Evolutionary conservation across 2,329 filamentous ascomycete species (phyloP).

Genomic region (Calonectria henricotiae): DNA sequence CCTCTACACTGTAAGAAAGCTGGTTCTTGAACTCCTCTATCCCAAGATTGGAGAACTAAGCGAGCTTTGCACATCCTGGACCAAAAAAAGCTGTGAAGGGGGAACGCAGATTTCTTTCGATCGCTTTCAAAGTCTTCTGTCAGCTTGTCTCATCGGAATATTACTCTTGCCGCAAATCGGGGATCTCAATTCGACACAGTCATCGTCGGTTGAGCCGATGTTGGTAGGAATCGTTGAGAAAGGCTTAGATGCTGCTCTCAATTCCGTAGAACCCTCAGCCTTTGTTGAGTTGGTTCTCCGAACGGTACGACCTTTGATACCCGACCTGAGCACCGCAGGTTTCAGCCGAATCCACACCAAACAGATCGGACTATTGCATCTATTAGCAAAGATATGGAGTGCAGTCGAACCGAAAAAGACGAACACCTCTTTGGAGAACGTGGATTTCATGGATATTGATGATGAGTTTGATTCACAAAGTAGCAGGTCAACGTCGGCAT

Average conservation of each 20-base stretch:
- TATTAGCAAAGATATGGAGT: slow-evolving; percentile 62
- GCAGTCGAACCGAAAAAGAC: slow-evolving; percentile 46
- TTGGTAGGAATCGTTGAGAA: slow-evolving; percentile 62
- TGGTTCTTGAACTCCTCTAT: slow-evolving; percentile 70
- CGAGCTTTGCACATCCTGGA: slow-evolving; percentile 66
- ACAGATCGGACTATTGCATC: slow-evolving; percentile 60
- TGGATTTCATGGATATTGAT: slow-evolving; percentile 79
- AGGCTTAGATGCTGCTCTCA: slow-evolving; percentile 61
- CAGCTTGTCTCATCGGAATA: slow-evolving; percentile 64
- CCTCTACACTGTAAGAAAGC: slow-evolving; percentile 64
- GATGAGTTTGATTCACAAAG: slow-evolving; percentile 75
- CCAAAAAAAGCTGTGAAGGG: slow-evolving; percentile 63
- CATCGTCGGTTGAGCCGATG: slow-evolving; percentile 65
- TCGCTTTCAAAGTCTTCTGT: slow-evolving; percentile 69
- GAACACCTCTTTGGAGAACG: slow-evolving; percentile 55
- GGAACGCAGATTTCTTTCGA: slow-evolving; percentile 68
- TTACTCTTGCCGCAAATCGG: slow-evolving; percentile 67
- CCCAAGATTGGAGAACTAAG: slow-evolving; percentile 69
- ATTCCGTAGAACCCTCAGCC: slow-evolving; percentile 63
- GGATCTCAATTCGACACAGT: slow-evolving; percentile 66
- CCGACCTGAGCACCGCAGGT: slow-evolving; percentile 60
- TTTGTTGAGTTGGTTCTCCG: slow-evolving; percentile 67
- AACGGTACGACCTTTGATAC: slow-evolving; percentile 65
- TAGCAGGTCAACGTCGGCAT: slow-evolving; percentile 63
- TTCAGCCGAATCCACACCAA: slow-evolving; percentile 60